Base-by-base conservation (phyloP, 768 basidiomycete species). In the Amanita rimosa region DNA sequence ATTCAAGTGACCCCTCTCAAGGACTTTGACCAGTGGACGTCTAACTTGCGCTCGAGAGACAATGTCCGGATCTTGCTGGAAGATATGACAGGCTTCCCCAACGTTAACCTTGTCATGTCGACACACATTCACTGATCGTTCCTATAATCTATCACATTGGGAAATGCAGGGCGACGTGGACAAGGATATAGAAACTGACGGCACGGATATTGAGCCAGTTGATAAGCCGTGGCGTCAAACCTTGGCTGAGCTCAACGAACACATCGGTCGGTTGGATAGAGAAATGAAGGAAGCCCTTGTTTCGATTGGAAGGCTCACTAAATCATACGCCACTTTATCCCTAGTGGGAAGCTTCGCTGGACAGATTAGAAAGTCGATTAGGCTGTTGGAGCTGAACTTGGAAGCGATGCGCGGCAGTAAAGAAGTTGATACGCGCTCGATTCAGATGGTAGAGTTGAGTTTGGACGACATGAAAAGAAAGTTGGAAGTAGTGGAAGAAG, bases 181-280 rank as follows among this genome's bases (percentile, higher is more conserved):
- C 10, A 11, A 17, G 10, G 43, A 57, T 42, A 29, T n/a, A 0
- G 27, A 33, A 9, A 42, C 52, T 3, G 57, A 58, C 44, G 21
- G 31, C 10, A 4, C 5, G 31, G 31, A 31, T 4, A 31, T 31
- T 4, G 13, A 31, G 31, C 31, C 11, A 13, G 31, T 31, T 31
- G 31, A 31, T 13, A 31, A 31, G 31, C 13, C 31, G 4, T 31
- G 31, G 31, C 31, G 4, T 31, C 31, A 31, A 31, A 31, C 11
- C 31, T 4, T 31, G 31, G 31, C 7, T 5, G 31, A 31, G 13
- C 31, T 31, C 13, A 31, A 31, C 3, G 31, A 31, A 31, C 31
- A 31, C 31, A 31, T 31, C 10, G 13, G 4, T 13, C 31, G 31
- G 11, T 13, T 31, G 11, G 44, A 45, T 5, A 34, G 19, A 35